Evolutionary conservation across 768 basidiomycete genomes (phyloP).

Genomic region (Psilocybe azurescens): DNA sequence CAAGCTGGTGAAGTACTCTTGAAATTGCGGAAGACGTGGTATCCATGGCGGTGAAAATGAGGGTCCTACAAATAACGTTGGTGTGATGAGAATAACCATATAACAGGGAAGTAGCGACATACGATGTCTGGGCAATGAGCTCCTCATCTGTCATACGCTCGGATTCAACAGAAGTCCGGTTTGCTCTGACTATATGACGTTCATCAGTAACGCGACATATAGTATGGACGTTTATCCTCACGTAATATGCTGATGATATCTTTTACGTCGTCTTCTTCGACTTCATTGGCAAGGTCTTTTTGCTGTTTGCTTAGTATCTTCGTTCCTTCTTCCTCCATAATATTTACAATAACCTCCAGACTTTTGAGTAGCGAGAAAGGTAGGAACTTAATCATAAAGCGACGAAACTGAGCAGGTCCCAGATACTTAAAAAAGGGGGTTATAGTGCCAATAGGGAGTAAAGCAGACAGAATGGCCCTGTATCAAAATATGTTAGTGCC

Average conservation of each 20-base stretch:
- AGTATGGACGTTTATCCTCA: not conserved
- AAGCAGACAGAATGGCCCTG: constrained; percentile 9
- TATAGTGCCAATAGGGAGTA: constrained; percentile 3
- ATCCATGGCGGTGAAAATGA: constrained; percentile 22
- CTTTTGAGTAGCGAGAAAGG: constrained; percentile 7
- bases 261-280: not conserved
- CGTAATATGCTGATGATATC: not conserved
- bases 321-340: constrained; percentile 8
- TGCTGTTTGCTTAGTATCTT: constrained; percentile 2
- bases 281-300: not conserved
- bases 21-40: constrained; percentile 31
- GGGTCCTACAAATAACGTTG: not conserved
- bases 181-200: constrained; percentile 2
- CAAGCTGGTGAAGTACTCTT: constrained; percentile 27
- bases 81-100: not conserved
- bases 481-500: not conserved
- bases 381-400: constrained; percentile 2
- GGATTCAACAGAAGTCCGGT: not conserved
- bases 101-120: not conserved
- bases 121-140: constrained; percentile 8
- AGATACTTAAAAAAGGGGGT: constrained; percentile 7
- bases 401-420: not conserved
- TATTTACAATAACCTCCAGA: constrained; percentile 8
- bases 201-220: not conserved
- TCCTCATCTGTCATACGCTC: constrained; percentile 10